These are phyloP conservation scores for Metschnikowia hibisci DNA, from an alignment of 805 yeast genomes.

Conservation along the genomic window DNA sequence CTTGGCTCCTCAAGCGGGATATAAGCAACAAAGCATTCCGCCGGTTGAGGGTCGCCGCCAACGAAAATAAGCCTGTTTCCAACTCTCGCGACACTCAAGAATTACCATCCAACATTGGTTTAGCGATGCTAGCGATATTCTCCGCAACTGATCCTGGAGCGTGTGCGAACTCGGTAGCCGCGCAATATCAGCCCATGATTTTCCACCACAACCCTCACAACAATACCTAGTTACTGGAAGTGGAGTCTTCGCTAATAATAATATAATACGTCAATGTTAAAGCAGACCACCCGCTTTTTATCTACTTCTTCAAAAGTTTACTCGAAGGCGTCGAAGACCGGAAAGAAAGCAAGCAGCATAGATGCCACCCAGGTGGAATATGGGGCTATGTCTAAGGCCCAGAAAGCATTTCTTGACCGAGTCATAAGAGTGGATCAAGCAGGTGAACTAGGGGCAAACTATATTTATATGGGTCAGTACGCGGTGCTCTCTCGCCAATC, in stretches of 20 bases:
- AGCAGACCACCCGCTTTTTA: conserved; percentile 1
- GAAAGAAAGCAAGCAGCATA: not conserved
- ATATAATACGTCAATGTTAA: not conserved
- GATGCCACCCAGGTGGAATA: conserved; percentile 21
- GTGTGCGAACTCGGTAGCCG: not conserved
- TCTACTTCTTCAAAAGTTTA: conserved; percentile 5
- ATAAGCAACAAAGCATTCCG: conserved; percentile 47
- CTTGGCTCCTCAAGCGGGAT: conserved; percentile 51
- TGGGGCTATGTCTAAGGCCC: conserved; percentile 47
- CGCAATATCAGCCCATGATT: conserved; percentile 4
- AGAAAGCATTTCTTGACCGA: conserved; percentile 66
- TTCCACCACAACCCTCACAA: not conserved
- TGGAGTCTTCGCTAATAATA: not conserved
- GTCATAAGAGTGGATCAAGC: conserved; percentile 94
- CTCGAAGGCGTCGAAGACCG: conserved; percentile 6
- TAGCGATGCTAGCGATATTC: conserved; percentile 45
- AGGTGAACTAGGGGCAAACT: conserved; percentile 94
- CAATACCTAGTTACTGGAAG: not conserved
- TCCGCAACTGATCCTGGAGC: not conserved
- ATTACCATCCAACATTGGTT: conserved; percentile 46
- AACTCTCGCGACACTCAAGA: conserved; percentile 63
- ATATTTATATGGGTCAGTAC: conserved; percentile 89
- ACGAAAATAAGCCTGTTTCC: conserved; percentile 50
- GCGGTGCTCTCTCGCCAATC: conserved; percentile 63
- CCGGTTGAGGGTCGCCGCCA: conserved; percentile 41